Evolutionary conservation across 176 grass and related monocot species (phyloP).

Genomic region (Canna indica): DNA sequence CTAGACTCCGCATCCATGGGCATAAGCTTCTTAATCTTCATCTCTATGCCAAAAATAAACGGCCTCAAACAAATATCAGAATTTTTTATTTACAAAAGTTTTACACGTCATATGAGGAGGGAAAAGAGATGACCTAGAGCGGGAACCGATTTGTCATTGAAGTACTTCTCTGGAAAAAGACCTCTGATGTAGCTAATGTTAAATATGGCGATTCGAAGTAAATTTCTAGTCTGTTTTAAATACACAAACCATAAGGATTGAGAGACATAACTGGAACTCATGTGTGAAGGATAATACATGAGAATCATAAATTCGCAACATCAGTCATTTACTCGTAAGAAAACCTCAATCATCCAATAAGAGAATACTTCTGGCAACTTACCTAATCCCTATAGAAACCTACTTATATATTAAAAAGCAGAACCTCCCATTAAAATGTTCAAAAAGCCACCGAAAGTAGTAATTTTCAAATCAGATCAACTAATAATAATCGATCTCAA

Average conservation of each 20-base stretch:
- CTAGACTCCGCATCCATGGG: constrained; percentile 86
- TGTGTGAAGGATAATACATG: background rate
- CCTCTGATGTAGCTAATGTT: constrained; percentile 99
- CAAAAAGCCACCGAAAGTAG: background rate
- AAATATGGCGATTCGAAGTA: constrained; percentile 94
- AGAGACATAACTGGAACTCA: background rate
- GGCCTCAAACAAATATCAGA: background rate
- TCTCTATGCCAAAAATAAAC: constrained; percentile 43
- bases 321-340: background rate
- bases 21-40: constrained; percentile 99
- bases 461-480: background rate
- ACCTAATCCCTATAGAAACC: background rate
- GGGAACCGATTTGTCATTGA: constrained; percentile 95
- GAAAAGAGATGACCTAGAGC: constrained; percentile 57
- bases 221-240: constrained; percentile 74
- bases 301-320: background rate
- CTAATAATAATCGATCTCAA: background rate
- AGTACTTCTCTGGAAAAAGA: constrained; percentile 95
- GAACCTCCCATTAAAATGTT: background rate
- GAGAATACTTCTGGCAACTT: background rate
- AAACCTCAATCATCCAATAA: background rate
- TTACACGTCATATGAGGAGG: background rate
- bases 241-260: background rate
- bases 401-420: background rate
- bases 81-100: background rate